Percentiles rank a stretch among this genome's conserved stretches.
phyloP scores from a whole-genome alignment of 139 green algal genomes.

The Trebouxia sp. region DNA sequence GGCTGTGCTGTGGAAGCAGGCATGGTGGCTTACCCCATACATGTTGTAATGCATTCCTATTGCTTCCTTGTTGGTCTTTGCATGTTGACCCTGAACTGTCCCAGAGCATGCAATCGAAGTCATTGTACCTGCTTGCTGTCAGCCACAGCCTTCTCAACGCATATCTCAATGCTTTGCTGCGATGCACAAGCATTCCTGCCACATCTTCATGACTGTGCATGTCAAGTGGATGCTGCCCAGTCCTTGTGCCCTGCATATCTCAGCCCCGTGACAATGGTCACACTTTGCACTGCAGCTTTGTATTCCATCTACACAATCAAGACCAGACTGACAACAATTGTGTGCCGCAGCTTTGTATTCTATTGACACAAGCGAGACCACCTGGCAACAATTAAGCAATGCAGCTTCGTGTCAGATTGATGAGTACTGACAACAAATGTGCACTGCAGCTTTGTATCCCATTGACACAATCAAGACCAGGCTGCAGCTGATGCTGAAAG shows the following conservation, averaged over 20 bases:
- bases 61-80: too few species aligned
- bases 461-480: conserved; percentile 99
- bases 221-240: too few species aligned
- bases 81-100: too few species aligned
- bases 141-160: too few species aligned
- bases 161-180: neutral
- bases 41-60: too few species aligned
- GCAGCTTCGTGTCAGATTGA: neutral
- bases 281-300: conserved; percentile 70
- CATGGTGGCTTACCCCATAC: too few species aligned
- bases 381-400: neutral
- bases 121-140: too few species aligned
- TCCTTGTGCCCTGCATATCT: too few species aligned
- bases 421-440: neutral
- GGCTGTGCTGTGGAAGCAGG: conserved; percentile 84
- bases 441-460: conserved; percentile 87
- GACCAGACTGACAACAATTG: conserved; percentile 92
- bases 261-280: too few species aligned
- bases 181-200: too few species aligned
- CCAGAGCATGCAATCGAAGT: too few species aligned
- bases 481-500: conserved; percentile 85
- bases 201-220: too few species aligned
- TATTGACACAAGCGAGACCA: neutral
- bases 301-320: conserved; percentile 99
- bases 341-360: neutral